Conservation (phyloP, 73 alveolate genomes). For the Paramecium octaurelia region DNA sequence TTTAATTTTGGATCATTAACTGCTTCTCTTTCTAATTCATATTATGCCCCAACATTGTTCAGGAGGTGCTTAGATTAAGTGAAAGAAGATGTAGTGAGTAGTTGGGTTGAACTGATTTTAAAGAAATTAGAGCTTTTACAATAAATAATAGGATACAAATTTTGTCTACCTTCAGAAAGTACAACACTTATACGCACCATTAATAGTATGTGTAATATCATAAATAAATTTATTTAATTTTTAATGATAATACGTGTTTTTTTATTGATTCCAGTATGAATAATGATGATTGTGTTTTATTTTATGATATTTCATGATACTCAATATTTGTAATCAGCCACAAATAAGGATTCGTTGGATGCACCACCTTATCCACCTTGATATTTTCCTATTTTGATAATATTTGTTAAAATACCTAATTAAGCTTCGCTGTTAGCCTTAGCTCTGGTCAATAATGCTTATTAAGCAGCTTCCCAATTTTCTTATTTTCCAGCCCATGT, state of each 20-base stretch:
- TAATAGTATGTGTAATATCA: neutral
- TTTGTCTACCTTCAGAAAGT: neutral
- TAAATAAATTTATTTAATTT: neutral
- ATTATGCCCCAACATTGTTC: slow-evolving; percentile 93
- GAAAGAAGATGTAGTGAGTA: slow-evolving; percentile 67
- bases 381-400: slow-evolving; percentile 40
- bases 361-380: slow-evolving; percentile 69
- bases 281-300: neutral
- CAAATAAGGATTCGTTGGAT: slow-evolving; percentile 67
- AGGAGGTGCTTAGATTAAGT: slow-evolving; percentile 80
- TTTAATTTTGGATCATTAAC: slow-evolving; percentile 69
- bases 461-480: slow-evolving; percentile 91
- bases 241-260: neutral
- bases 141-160: neutral
- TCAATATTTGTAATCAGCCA: slow-evolving; percentile 74
- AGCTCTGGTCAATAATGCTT: slow-evolving; percentile 86
- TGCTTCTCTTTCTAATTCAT: slow-evolving; percentile 79
- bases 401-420: slow-evolving; percentile 63
- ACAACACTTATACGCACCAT: neutral
- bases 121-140: slow-evolving; percentile 1
- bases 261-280: neutral
- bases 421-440: slow-evolving; percentile 90
- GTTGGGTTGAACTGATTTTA: neutral
- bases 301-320: neutral
- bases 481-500: slow-evolving; percentile 97